Base-by-base conservation (phyloP, 495 filamentous ascomycete species). In the Hypoxylon intermedium region DNA sequence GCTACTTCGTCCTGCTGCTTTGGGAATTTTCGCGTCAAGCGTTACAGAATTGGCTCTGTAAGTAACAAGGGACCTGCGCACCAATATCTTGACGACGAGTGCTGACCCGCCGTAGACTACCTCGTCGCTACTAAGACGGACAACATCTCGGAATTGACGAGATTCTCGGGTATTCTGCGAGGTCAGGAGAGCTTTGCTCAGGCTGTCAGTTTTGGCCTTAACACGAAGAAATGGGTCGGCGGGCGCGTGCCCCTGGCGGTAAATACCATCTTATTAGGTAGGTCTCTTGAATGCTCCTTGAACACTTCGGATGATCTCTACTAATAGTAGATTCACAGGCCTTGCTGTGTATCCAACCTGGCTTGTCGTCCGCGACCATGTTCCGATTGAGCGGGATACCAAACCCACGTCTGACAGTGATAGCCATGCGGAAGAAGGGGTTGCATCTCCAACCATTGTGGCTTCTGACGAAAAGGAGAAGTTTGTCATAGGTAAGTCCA, bases 261-360 rank as follows among this genome's bases (percentile, higher is more conserved):
- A 0, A 82, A 81, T 34, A 81, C 78, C 4, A 80, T 82, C 21
- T 54, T 82, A 20, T 67, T 81, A 1, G 75, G 79, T 80, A 44
- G 49, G 68, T 58, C 9, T 2, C 9, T 31, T 3, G 1, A 20
- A 46, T 46, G n/a, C 12, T 24, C n/a, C 24, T n/a, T 5, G 19
- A 4, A 9, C 7, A 20, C 7, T 37, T 16, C 18, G n/a, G n/a
- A n/a, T n/a, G 5, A 33, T 41, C 21, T 11, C 5, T 3, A 30
- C 36, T 40, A 49, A 49, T 15, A 13, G 21, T 34, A 16, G 0
- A 7, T n/a, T 34, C 11, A 21, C 16, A 69, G 67, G 55, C 19
- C 55, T 69, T 11, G 55, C 58, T 0, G 63, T 41, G 9, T 40
- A 53, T 21, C 67, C 67, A 1, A 67, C 67, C 12, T 69, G 67